Evolutionary conservation across 768 basidiomycete species (phyloP).

Genomic region (Naganishia kalamii): DNA sequence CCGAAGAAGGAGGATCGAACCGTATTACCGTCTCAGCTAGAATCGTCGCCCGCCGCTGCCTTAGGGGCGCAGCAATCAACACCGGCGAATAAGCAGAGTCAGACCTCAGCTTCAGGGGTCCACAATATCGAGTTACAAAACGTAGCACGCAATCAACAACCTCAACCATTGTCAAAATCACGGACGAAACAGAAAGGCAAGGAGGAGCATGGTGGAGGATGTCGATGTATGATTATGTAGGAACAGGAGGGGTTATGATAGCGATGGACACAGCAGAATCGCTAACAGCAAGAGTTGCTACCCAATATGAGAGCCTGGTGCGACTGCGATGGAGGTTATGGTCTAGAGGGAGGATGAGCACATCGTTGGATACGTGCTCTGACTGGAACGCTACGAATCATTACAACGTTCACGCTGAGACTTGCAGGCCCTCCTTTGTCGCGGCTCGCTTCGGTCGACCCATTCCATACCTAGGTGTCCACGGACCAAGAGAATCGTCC

Average conservation of each 20-base stretch:
- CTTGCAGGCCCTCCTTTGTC: slow-evolving; percentile 8
- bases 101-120: neutral
- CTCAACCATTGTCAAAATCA: neutral
- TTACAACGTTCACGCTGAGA: neutral
- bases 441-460: slow-evolving; percentile 19
- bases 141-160: neutral
- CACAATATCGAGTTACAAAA: neutral
- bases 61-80: no score
- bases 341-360: neutral
- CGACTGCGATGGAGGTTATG: neutral
- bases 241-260: no score
- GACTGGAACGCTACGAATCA: neutral
- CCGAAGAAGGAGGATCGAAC: no score
- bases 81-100: no score
- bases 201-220: neutral
- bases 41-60: no score
- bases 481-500: slow-evolving; percentile 42
- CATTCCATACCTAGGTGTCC: slow-evolving; percentile 42
- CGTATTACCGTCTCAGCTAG: no score
- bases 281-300: neutral
- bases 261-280: neutral
- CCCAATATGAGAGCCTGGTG: neutral
- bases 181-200: neutral
- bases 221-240: slow-evolving; percentile 14
- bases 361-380: no score